Evolutionary conservation across 2,329 filamentous ascomycete genomes (phyloP).

Genomic region (Aureobasidium sp.): DNA sequence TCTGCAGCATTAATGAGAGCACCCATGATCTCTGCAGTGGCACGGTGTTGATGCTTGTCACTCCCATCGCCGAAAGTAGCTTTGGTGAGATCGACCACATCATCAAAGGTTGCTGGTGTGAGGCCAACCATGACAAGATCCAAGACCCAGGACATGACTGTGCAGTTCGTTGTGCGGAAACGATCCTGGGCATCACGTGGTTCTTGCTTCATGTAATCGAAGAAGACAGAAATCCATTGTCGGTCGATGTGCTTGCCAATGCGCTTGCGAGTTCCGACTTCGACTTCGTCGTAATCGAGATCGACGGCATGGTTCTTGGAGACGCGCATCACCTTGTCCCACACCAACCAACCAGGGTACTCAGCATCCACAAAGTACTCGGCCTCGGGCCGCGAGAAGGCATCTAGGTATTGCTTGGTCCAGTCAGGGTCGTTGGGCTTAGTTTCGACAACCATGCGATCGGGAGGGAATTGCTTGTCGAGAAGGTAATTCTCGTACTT

Average conservation of each 20-base stretch:
- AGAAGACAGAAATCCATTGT: slow-evolving; percentile 80
- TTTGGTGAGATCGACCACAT: slow-evolving; percentile 72
- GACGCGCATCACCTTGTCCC: slow-evolving; percentile 79
- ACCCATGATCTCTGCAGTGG: slow-evolving; percentile 86
- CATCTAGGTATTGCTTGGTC: slow-evolving; percentile 68
- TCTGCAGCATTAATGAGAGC: slow-evolving; percentile 73
- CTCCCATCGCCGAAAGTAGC: slow-evolving; percentile 83
- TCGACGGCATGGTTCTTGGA: slow-evolving; percentile 62
- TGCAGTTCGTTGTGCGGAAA: slow-evolving; percentile 81
- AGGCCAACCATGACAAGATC: slow-evolving; percentile 77
- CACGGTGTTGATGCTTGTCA: slow-evolving; percentile 95
- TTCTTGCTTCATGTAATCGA: slow-evolving; percentile 92
- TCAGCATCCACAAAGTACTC: slow-evolving; percentile 89
- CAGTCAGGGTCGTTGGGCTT: slow-evolving; percentile 66
- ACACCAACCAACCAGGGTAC: slow-evolving; percentile 92
- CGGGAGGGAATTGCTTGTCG: slow-evolving; percentile 68
- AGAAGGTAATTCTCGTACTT: slow-evolving; percentile 79
- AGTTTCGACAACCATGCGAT: slow-evolving; percentile 67
- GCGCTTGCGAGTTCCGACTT: slow-evolving; percentile 63
- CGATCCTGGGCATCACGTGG: slow-evolving; percentile 77
- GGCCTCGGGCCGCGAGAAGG: slow-evolving; percentile 68
- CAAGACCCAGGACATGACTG: slow-evolving; percentile 81
- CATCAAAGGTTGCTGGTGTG: slow-evolving; percentile 71
- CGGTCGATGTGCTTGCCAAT: slow-evolving; percentile 74
- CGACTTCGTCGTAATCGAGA: slow-evolving; percentile 73